Evolutionary conservation across 202 grass and related monocot genomes (phyloP), one percentile per base, ranked within the genome.

Genomic region (Hordeum pubiflorum): DNA sequence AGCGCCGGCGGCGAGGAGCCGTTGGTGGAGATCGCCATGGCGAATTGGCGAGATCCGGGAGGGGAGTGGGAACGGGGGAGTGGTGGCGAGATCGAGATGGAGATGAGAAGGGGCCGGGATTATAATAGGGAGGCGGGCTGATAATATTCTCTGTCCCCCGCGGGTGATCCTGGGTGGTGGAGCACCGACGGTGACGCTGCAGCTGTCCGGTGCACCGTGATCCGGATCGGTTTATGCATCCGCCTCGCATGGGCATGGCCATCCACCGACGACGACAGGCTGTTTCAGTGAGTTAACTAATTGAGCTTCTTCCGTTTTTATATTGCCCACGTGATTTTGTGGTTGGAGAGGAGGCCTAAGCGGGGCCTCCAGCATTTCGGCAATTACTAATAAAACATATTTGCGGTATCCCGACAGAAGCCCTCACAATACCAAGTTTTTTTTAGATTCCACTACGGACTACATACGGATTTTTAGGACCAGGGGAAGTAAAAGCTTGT

Each of bases 1-100:
- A 91, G 87, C 69, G 68, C 57, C 39, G 74, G 57, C 15, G 82
- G 32, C 69, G 82, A 41, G 70, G 85, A 81, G 75, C 91, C 86
- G 79, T 91, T 91, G 74, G 76, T 78, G 76, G 76, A 81, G 57
- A 46, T 36, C 55, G 75, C 86, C 91, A 93, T 93, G 75, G 44
- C 55, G 67, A 6, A 54, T 37, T 3, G n/a, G 74, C 7, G 62
- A 69, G 89, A 88, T 92, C 78, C 81, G 29, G 72, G 36, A 29
- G 52, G 2, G 48, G 61, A 46, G n/a, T 11, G 22, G 66, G 7
- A 54, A 38, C 5, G 64, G 59, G 37, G 54, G 56, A 77, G 64
- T 59, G 82, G 24, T 72, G 77, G 36, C 21, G 71, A 56, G 4
- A 55, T 65, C 41, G 75, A 74, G 69, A 44, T 69, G 37, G 66